These are phyloP conservation scores for Aspergillus bertholletiae DNA, from an alignment of 495 filamentous ascomycete species.

Conservation along the genomic window DNA sequence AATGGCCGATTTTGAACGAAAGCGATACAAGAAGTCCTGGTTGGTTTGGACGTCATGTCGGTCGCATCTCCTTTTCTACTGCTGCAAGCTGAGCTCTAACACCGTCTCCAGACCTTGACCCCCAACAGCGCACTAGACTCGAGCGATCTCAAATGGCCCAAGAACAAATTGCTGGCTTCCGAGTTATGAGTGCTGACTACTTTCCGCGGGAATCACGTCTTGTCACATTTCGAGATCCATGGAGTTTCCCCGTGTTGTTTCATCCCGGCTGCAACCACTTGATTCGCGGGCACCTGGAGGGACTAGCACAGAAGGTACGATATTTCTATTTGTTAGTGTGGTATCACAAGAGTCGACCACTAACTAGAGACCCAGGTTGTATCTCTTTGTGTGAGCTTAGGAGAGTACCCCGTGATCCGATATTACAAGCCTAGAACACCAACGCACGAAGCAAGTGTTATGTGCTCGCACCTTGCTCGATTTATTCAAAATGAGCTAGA, in stretches of 20 bases:
- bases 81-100: slow-evolving; percentile 1
- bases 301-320: slow-evolving; percentile 80
- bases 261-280: slow-evolving; percentile 86
- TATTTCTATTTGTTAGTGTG: neutral
- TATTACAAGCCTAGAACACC: slow-evolving; percentile 77
- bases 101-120: slow-evolving; percentile 45
- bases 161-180: slow-evolving; percentile 67
- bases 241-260: slow-evolving; percentile 89
- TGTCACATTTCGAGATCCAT: slow-evolving; percentile 87
- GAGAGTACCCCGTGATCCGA: slow-evolving; percentile 85
- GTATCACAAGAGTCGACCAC: neutral
- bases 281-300: slow-evolving; percentile 73
- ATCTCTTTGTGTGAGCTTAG: slow-evolving; percentile 75
- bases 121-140: slow-evolving; percentile 50
- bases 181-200: slow-evolving; percentile 78
- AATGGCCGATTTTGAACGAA: slow-evolving; percentile 82
- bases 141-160: slow-evolving; percentile 59
- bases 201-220: slow-evolving; percentile 89
- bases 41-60: slow-evolving; percentile 83
- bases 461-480: slow-evolving; percentile 84
- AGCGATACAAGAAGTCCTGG: slow-evolving; percentile 68
- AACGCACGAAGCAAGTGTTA: slow-evolving; percentile 79
- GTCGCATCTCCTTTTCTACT: slow-evolving; percentile 19
- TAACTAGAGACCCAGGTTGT: slow-evolving; percentile 61
- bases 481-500: slow-evolving; percentile 91